Evolutionary conservation across 2,329 filamentous ascomycete species (phyloP).

Genomic region (Parafenestella ontariensis): DNA sequence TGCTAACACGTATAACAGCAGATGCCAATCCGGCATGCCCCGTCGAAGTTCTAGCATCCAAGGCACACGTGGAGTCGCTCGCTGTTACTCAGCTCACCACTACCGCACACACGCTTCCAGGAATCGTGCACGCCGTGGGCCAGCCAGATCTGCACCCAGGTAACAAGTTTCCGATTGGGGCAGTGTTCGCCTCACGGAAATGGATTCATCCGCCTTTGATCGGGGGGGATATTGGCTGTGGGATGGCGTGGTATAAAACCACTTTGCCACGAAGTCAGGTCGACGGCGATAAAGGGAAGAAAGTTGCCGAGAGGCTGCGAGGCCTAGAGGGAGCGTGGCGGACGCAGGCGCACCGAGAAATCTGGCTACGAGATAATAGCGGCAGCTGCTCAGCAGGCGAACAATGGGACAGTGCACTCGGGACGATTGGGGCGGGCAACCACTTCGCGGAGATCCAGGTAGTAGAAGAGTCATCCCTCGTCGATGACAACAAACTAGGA

Average conservation of each 20-base stretch:
- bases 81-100: conserved; percentile 40
- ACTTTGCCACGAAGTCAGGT: conserved; percentile 38
- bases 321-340: conserved; percentile 48
- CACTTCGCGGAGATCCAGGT: conserved; percentile 51
- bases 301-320: conserved; percentile 45
- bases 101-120: conserved; percentile 42
- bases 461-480: conserved; percentile 35
- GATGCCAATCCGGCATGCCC: conserved; percentile 26
- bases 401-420: conserved; percentile 42
- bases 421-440: conserved; percentile 50
- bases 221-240: conserved; percentile 50
- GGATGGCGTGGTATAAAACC: conserved; percentile 50
- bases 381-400: conserved; percentile 34
- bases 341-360: conserved; percentile 27
- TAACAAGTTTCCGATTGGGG: conserved; percentile 48
- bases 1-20: conserved; percentile 15
- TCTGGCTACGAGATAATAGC: conserved; percentile 35
- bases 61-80: conserved; percentile 38
- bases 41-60: conserved; percentile 32
- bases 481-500: conserved; percentile 7
- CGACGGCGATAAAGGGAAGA: conserved; percentile 43
- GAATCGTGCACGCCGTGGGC: conserved; percentile 43
- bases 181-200: conserved; percentile 43
- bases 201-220: conserved; percentile 51
- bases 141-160: conserved; percentile 50